Percentiles rank a stretch among this genome's conserved stretches.
Conservation (phyloP, 2,329 filamentous ascomycete genomes). For the Ilyonectria mors-panacis region DNA sequence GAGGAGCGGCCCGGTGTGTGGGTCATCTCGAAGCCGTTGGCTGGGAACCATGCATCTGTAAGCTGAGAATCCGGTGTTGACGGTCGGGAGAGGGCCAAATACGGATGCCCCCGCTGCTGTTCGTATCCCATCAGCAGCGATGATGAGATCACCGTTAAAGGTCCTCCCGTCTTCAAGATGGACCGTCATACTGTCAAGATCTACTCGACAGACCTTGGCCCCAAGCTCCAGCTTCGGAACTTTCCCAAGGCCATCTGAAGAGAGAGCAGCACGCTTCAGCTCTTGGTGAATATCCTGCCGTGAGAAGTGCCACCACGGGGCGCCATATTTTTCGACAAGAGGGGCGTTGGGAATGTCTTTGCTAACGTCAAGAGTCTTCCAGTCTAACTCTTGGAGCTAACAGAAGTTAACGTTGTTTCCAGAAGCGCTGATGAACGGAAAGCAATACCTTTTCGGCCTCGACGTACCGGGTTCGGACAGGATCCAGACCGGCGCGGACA, state of each 20-base stretch:
- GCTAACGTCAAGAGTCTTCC: conserved; percentile 1
- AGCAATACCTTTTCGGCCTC: neutral
- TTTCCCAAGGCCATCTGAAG: neutral
- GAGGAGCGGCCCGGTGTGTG: neutral
- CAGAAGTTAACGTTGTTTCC: neutral
- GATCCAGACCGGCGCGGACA: conserved; percentile 1
- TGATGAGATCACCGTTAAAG: neutral
- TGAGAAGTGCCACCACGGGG: conserved; percentile 4
- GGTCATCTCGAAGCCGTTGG: neutral
- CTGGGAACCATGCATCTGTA: neutral
- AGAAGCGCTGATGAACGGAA: neutral
- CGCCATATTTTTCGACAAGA: conserved; percentile 7
- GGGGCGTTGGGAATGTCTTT: neutral
- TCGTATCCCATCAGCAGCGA: neutral
- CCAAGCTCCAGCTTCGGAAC: neutral
- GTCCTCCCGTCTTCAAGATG: neutral
- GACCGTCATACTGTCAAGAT: neutral
- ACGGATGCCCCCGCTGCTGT: neutral
- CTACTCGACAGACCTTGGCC: neutral
- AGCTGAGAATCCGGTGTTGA: neutral
- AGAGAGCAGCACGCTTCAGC: conserved; percentile 2
- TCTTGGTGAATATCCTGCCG: conserved; percentile 6
- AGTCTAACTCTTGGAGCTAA: conserved; percentile 1
- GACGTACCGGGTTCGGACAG: neutral
- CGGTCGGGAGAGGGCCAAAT: neutral